These are phyloP conservation scores for Aquilaria malaccensis DNA, from an alignment of 345 rosid genomes.

Conservation along the genomic window DNA sequence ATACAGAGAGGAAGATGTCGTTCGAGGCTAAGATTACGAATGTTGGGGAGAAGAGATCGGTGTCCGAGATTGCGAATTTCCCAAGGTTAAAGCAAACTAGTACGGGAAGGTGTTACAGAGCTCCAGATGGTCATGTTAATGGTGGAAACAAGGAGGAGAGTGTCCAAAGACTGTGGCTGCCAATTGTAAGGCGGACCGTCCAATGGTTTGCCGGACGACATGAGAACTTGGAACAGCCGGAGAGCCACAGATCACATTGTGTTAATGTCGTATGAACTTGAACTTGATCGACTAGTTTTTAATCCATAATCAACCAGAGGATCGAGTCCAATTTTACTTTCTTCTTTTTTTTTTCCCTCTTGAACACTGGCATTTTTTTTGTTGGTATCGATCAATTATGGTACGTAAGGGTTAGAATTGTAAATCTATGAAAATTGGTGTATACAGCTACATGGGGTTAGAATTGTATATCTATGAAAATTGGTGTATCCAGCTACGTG, in stretches of 20 bases:
- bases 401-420: background rate
- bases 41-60: constrained; percentile 28
- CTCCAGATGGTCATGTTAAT: background rate
- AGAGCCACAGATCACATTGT: background rate
- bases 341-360: too few relatives aligned
- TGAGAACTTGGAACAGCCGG: constrained; percentile 5
- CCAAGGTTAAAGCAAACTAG: constrained; percentile 26
- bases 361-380: too few relatives aligned
- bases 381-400: too few relatives aligned
- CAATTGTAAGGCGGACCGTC: constrained; percentile 31
- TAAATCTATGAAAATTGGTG: background rate
- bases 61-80: constrained; percentile 37
- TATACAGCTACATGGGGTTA: background rate
- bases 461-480: background rate
- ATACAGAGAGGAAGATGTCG: constrained; percentile 30
- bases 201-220: constrained; percentile 34
- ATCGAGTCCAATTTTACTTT: too few relatives aligned
- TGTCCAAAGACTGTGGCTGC: constrained; percentile 33
- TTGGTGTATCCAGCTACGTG: background rate
- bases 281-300: too few relatives aligned
- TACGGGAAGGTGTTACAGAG: background rate
- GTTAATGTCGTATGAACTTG: too few relatives aligned
- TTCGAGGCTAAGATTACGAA: constrained; percentile 19
- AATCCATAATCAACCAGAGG: background rate
- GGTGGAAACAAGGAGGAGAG: constrained; percentile 27